These are phyloP conservation scores for Chamaecyparis obtusa DNA, from an alignment of 75 land plant genomes.

Conservation along the genomic window DNA sequence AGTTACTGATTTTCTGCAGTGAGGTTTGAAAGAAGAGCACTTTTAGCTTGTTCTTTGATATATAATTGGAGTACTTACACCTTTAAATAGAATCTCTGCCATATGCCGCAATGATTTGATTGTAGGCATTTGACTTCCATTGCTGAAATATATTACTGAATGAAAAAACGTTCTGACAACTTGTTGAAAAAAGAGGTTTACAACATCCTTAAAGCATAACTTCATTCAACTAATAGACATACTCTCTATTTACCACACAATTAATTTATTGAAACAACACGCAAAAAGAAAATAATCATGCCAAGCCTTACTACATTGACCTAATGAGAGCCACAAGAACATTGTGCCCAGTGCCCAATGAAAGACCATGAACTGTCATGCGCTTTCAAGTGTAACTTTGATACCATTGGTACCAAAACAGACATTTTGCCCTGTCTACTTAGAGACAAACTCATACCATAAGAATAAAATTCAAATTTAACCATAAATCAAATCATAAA, in stretches of 20 bases:
- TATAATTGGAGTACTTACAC: background rate
- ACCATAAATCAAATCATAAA: background rate
- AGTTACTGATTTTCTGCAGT: background rate
- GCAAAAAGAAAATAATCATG: background rate
- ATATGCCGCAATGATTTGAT: background rate
- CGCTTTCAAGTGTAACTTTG: background rate
- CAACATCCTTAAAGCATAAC: background rate
- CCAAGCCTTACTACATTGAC: background rate
- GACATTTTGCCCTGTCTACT: background rate
- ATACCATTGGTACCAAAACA: background rate
- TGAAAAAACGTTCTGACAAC: background rate
- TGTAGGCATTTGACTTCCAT: background rate
- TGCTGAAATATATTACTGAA: background rate
- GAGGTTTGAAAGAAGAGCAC: background rate
- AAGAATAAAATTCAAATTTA: background rate
- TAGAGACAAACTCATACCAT: background rate
- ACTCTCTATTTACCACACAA: background rate
- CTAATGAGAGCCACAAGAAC: too few relatives aligned
- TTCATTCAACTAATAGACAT: background rate
- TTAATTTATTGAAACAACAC: background rate
- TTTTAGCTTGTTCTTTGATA: background rate
- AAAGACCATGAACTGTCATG: background rate
- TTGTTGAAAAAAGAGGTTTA: background rate
- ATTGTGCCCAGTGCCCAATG: background rate
- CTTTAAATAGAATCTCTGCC: background rate